Conservation (phyloP, 2,329 filamentous ascomycete species). For the Hirsutella rhossiliensis region DNA sequence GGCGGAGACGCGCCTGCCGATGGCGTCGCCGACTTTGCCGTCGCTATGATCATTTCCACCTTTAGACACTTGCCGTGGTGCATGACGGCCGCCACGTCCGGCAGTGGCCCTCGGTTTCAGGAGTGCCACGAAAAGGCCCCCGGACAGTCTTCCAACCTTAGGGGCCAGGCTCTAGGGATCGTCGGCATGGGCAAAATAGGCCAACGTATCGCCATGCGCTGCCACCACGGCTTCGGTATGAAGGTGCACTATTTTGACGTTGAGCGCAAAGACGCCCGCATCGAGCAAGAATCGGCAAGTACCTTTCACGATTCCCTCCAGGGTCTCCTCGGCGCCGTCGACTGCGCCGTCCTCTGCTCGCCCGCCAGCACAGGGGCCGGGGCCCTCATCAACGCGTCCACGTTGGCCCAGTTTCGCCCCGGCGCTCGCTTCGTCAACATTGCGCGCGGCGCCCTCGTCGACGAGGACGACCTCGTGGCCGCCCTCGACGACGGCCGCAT, state of each 20-base stretch:
- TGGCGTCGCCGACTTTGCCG: slow-evolving; percentile 59
- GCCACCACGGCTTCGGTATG: slow-evolving; percentile 50
- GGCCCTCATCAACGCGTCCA: slow-evolving; percentile 32
- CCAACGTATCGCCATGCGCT: slow-evolving; percentile 44
- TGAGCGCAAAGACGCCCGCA: slow-evolving; percentile 27
- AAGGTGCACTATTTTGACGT: slow-evolving; percentile 52
- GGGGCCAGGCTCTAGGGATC: slow-evolving; percentile 48
- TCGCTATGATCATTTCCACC: slow-evolving; percentile 55
- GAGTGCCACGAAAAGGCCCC: slow-evolving; percentile 50
- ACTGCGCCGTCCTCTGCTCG: slow-evolving; percentile 52
- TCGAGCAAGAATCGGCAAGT: slow-evolving; percentile 31
- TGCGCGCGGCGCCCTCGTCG: slow-evolving; percentile 50
- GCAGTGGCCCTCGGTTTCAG: slow-evolving; percentile 29
- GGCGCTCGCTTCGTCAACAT: slow-evolving; percentile 54
- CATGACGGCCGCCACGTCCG: slow-evolving; percentile 37
- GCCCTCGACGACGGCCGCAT: slow-evolving; percentile 42
- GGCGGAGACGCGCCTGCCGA: slow-evolving; percentile 58
- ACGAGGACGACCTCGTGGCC: slow-evolving; percentile 49
- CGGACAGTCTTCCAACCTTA: slow-evolving; percentile 49
- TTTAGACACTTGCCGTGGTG: slow-evolving; percentile 60
- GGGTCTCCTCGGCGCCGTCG: slow-evolving; percentile 36
- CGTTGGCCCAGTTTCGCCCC: slow-evolving; percentile 37
- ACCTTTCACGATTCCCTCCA: slow-evolving; percentile 38
- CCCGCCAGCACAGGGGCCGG: slow-evolving; percentile 28
- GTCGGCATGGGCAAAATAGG: slow-evolving; percentile 60